These are phyloP conservation scores for Elsinoe ampelina DNA, from an alignment of 2,329 filamentous ascomycete genomes.

Conservation along the genomic window DNA sequence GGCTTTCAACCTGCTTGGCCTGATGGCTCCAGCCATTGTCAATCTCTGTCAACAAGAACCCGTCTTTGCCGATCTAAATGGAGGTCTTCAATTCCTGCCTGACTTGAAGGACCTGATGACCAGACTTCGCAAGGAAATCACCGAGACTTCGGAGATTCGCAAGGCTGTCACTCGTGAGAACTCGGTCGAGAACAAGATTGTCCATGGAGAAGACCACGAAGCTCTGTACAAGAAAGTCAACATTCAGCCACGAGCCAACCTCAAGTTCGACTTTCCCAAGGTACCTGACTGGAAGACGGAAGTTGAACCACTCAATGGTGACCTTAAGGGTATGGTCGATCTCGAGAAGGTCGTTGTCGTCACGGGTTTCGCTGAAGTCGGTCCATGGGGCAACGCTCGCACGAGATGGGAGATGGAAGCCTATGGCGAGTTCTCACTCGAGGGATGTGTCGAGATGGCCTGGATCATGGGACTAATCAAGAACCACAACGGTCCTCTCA, in stretches of 20 bases:
- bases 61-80: constrained; percentile 94
- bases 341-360: constrained; percentile 97
- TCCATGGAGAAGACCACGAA: constrained; percentile 90
- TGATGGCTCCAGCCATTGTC: constrained; percentile 90
- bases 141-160: constrained; percentile 88
- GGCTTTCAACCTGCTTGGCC: constrained; percentile 94
- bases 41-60: constrained; percentile 93
- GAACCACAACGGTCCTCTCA: constrained; percentile 93
- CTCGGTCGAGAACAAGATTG: constrained; percentile 89
- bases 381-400: constrained; percentile 96
- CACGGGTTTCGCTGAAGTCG: constrained; percentile 90
- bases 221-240: constrained; percentile 89
- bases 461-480: constrained; percentile 99
- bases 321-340: constrained; percentile 95
- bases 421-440: constrained; percentile 88
- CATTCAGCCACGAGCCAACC: constrained; percentile 88
- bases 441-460: constrained; percentile 97
- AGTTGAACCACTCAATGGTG: constrained; percentile 75
- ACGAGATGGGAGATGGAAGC: constrained; percentile 99
- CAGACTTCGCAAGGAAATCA: constrained; percentile 85
- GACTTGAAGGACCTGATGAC: constrained; percentile 93
- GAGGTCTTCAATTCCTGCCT: constrained; percentile 92
- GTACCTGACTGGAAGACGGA: constrained; percentile 89
- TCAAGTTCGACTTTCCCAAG: constrained; percentile 92
- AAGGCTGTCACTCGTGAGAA: constrained; percentile 92